Evolutionary conservation across 192 early-diverging fungal species (phyloP), one percentile per base, ranked within the genome.

Genomic region (Backusella australiensis): DNA sequence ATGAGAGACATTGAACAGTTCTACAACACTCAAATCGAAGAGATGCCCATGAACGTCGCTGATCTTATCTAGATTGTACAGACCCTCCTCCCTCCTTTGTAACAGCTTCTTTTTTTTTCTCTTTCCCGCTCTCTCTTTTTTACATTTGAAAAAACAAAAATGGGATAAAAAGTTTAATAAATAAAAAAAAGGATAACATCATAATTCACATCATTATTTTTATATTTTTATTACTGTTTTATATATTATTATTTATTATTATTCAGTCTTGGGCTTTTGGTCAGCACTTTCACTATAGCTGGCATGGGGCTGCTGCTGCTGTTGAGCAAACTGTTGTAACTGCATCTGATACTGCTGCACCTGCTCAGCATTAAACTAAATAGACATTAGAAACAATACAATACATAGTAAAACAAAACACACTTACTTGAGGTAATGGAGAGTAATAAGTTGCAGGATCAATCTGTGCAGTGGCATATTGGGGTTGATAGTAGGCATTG

Each of bases 1-100:
- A 89, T 98, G 82, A 90, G 94, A 68, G 89, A 92, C 49, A 94
- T 95, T 85, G 97, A 98, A 87, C 85, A 91, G 84, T 96, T 94
- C 92, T 99, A 99, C 94, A 96, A 94, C 88, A 99, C 97, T 81
- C 97, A 99, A 90, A 91, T 98, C 81, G 97, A 98, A 80, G 98
- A 99, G 89, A 98, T 99, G 96, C 98, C 98, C 77, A 91, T 96
- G 86, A 95, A 98, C 90, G 94, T 99, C 83, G 95, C 96, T 78
- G 91, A 95, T 72, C 90, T 97, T 49, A 94, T 94, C 81, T 90
- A 88, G 75, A 68, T 77, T 77, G 56, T 63, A 63, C 56, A 63
- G 56, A 63, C 23, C n/a, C 53, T 32, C 46, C 17, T 49, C 5
- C 46, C 17, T 49, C 19, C 46, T n/a, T 49, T 59, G 19, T 53